These are phyloP conservation scores for Alternaria arborescens DNA, from an alignment of 2,329 filamentous ascomycete genomes.

Conservation along the genomic window DNA sequence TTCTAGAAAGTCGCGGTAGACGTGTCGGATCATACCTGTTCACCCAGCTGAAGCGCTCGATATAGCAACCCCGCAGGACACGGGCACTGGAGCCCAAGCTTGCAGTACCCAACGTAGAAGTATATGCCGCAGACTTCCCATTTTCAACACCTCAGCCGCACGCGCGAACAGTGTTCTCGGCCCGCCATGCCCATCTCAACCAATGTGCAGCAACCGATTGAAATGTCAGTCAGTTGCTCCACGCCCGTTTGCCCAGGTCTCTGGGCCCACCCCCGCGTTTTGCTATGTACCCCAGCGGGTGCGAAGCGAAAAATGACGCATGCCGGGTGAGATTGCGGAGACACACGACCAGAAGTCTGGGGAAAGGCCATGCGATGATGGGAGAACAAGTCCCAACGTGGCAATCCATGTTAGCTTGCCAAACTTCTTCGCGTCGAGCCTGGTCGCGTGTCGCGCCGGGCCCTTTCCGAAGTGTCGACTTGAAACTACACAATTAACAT, in stretches of 20 bases:
- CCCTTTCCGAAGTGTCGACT: background rate
- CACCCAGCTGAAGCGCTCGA: background rate
- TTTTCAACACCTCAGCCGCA: background rate
- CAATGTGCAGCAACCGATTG: slow-evolving; percentile 3
- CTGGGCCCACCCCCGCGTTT: background rate
- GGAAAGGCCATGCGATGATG: background rate
- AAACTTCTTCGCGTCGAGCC: background rate
- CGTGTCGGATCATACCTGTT: background rate
- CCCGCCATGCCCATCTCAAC: background rate
- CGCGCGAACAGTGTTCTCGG: background rate
- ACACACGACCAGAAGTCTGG: background rate
- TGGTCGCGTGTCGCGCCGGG: slow-evolving; percentile 1
- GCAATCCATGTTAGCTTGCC: background rate
- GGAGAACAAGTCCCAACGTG: background rate
- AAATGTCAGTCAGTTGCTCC: background rate
- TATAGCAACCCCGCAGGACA: background rate
- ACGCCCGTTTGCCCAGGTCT: background rate
- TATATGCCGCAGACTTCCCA: background rate
- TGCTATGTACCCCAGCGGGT: background rate
- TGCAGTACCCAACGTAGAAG: background rate
- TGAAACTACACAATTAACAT: background rate
- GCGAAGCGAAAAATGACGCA: slow-evolving; percentile 7
- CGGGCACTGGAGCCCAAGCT: background rate
- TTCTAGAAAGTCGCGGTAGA: background rate
- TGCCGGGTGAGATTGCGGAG: background rate